Evolutionary conservation across 208 protist genomes (phyloP), one percentile per base, ranked within the genome.

Genomic region (Porcisia deanei): DNA sequence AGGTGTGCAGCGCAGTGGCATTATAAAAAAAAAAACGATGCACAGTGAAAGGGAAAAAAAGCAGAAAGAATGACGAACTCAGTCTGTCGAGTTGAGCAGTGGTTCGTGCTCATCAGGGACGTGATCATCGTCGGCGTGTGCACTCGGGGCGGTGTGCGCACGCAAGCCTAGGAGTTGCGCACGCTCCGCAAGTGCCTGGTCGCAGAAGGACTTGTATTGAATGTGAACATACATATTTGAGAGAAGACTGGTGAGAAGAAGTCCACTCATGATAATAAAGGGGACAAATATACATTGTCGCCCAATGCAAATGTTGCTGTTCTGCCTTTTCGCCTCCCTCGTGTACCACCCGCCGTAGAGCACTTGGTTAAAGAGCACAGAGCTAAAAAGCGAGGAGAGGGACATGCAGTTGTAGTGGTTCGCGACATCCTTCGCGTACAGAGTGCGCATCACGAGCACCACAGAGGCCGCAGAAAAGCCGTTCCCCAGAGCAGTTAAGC

Each of bases 321-420:
- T 73, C 69, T 96, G 81, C 57, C 86, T 82, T 52, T 59, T 69
- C 5, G 92, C 92, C 80, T 88, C 75, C 18, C 82, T 72, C 0
- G 87, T 92, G 79, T 96, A 96, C 84, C 85, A 93, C 53, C 75
- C 77, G 5, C 89, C 92, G 64, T 95, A 96, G 5, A 96, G 60
- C 53, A 89, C 47, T 72, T 90, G 82, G 80, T 96, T 96, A 9
- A 94, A 73, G 41, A 94, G 45, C 20, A 96, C 52, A 10, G 89
- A 90, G 4, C 87, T 47, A 10, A 61, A 58, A 12, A 93, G 83
- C 4, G 76, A 82, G 3, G 85, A 68, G 49, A 96, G n/a, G 8
- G 81, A 91, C 43, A 78, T 87, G 60, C 86, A 90, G 79, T 93
- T 94, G 66, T 95, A 96, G 73, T 94, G 90, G 61, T 91, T 93